Evolutionary conservation across 2,329 filamentous ascomycete genomes (phyloP).

Genomic region (Aspergillus pseudotamarii): DNA sequence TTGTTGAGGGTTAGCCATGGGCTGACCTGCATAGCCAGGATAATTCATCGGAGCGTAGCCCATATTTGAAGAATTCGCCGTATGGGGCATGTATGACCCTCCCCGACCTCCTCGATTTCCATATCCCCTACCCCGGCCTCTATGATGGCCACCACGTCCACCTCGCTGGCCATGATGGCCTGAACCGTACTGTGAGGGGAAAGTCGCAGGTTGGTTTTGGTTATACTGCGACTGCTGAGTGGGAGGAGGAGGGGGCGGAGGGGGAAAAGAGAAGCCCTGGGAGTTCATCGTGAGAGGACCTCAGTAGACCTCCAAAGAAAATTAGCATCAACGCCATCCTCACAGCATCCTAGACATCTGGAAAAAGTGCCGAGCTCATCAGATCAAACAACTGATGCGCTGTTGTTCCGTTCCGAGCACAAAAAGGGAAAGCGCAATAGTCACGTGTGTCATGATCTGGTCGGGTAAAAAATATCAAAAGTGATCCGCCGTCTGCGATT

Average conservation of each 20-base stretch:
- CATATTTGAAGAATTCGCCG: slow-evolving; percentile 26
- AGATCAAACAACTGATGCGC: slow-evolving; percentile 3
- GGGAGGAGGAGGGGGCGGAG: slow-evolving; percentile 48
- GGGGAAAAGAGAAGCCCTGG: slow-evolving; percentile 50
- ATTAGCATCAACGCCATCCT: slow-evolving; percentile 29
- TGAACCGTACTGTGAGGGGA: slow-evolving; percentile 32
- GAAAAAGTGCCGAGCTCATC: not conserved
- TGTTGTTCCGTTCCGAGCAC: slow-evolving; percentile 29
- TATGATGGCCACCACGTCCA: slow-evolving; percentile 30
- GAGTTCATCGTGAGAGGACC: slow-evolving; percentile 39
- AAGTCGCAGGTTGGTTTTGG: slow-evolving; percentile 18
- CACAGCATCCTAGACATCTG: slow-evolving; percentile 25
- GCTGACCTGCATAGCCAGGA: slow-evolving; percentile 31
- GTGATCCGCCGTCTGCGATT: slow-evolving; percentile 24
- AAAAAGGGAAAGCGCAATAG: slow-evolving; percentile 3
- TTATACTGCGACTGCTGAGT: slow-evolving; percentile 23
- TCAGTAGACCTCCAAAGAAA: slow-evolving; percentile 27
- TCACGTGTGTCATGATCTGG: slow-evolving; percentile 17
- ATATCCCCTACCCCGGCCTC: slow-evolving; percentile 40
- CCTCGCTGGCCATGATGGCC: slow-evolving; percentile 29
- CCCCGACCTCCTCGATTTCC: slow-evolving; percentile 36
- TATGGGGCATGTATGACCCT: slow-evolving; percentile 27
- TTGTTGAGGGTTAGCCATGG: slow-evolving; percentile 28
- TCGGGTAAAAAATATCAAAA: slow-evolving; percentile 19
- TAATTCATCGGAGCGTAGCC: slow-evolving; percentile 35